Percentiles rank a stretch among this genome's conserved stretches.
phyloP scores from a whole-genome alignment of 2,329 filamentous ascomycete species.

The Macrophomina pseudophaseolina region DNA sequence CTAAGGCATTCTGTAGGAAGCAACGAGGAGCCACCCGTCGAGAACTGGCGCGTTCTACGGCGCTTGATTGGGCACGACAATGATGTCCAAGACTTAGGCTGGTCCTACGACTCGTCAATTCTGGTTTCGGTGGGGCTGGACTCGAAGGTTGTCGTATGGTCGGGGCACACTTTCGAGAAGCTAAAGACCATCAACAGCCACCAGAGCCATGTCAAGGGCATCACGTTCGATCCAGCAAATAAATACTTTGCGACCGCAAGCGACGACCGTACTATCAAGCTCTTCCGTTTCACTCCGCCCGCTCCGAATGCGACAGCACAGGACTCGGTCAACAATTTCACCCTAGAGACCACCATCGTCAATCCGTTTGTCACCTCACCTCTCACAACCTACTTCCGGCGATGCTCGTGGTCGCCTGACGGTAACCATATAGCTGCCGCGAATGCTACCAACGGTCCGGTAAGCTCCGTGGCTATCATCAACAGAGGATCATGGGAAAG shows the following conservation, averaged over 20 bases:
- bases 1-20: conserved; percentile 58
- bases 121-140: conserved; percentile 95
- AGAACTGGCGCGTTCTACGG: conserved; percentile 97
- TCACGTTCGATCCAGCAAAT: conserved; percentile 97
- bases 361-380: conserved; percentile 89
- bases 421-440: conserved; percentile 96
- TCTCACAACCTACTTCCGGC: conserved; percentile 92
- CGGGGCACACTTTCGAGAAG: conserved; percentile 96
- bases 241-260: conserved; percentile 99
- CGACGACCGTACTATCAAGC: conserved; percentile 94
- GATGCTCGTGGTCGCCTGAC: conserved; percentile 97
- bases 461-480: conserved; percentile 95
- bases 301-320: conserved; percentile 89
- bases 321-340: conserved; percentile 96
- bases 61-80: conserved; percentile 96
- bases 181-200: conserved; percentile 92
- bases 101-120: conserved; percentile 95
- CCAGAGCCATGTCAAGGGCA: conserved; percentile 97
- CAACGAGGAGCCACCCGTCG: conserved; percentile 88
- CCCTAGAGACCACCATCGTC: conserved; percentile 88
- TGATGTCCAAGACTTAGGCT: conserved; percentile 96
- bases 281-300: conserved; percentile 92
- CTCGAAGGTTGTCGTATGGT: conserved; percentile 98
- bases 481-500: conserved; percentile 92
- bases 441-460: conserved; percentile 95